A percentile compares a stretch with the other conserved stretches of the same genome.
Evolutionary conservation across 148 eudicot genomes (phyloP).

Genomic region (Rhododendron ovatum): DNA sequence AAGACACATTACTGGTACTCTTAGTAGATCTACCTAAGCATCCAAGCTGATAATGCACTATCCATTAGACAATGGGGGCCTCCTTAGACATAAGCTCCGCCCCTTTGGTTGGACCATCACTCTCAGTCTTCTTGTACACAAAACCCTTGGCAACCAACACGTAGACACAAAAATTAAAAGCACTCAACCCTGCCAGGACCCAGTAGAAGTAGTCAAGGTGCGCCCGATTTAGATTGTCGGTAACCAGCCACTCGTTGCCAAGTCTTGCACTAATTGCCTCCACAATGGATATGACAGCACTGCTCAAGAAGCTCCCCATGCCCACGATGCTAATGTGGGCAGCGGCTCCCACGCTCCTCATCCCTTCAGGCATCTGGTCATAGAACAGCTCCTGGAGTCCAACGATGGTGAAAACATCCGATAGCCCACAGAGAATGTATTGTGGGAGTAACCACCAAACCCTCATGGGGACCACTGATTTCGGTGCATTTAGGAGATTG

Average conservation of each 20-base stretch:
- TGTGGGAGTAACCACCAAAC: conserved; percentile 66
- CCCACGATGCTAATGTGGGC: conserved; percentile 47
- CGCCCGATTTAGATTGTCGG: conserved; percentile 43
- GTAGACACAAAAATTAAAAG: conserved; percentile 37
- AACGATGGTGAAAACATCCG: conserved; percentile 51
- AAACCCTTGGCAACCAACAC: conserved; percentile 37
- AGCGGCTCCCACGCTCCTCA: conserved; percentile 77
- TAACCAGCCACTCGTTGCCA: conserved; percentile 43
- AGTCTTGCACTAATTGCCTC: conserved; percentile 31
- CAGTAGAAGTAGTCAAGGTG: conserved; percentile 52
- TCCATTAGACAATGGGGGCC: neutral
- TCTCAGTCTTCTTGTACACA: conserved; percentile 40
- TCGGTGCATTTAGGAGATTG: conserved; percentile 34
- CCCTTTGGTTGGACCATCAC: neutral
- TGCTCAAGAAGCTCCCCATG: conserved; percentile 53
- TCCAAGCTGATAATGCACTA: neutral
- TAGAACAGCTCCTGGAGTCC: conserved; percentile 79
- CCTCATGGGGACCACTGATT: conserved; percentile 42
- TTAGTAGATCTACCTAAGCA: neutral
- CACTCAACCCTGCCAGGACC: conserved; percentile 52
- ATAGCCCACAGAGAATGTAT: conserved; percentile 41
- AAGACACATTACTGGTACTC: neutral
- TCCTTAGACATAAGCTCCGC: neutral
- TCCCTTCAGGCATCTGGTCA: conserved; percentile 65
- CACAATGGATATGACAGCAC: conserved; percentile 38